Conservation (phyloP, 2,329 filamentous ascomycete species). For the Colletotrichum sojae region DNA sequence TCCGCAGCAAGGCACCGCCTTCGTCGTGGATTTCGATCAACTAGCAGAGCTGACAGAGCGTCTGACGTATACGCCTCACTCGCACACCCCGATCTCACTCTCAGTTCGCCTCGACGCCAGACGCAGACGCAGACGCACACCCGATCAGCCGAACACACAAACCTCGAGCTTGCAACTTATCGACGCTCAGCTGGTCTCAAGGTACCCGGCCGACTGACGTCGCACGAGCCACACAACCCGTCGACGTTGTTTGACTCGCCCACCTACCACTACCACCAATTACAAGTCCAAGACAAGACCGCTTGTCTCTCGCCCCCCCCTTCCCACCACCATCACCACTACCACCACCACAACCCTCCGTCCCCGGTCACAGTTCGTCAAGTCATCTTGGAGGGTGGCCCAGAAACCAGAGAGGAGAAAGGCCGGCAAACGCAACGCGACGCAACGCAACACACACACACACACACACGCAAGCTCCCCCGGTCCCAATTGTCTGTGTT, state of each 20-base stretch:
- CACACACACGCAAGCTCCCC: slow-evolving; percentile 34
- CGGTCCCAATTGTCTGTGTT: slow-evolving; percentile 8
- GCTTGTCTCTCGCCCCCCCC: too few species aligned
- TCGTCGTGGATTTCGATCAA: background rate
- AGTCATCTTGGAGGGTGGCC: slow-evolving; percentile 27
- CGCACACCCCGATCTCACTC: slow-evolving; percentile 20
- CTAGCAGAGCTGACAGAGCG: slow-evolving; percentile 19
- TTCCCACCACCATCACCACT: background rate
- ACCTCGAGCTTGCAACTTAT: background rate
- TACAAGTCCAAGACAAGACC: background rate
- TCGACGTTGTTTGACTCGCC: slow-evolving; percentile 33
- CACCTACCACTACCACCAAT: slow-evolving; percentile 15
- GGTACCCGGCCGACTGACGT: slow-evolving; percentile 32
- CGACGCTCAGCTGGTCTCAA: slow-evolving; percentile 28
- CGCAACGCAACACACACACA: slow-evolving; percentile 25
- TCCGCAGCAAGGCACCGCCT: background rate
- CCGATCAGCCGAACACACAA: slow-evolving; percentile 1
- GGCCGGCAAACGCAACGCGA: slow-evolving; percentile 27
- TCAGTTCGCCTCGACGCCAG: slow-evolving; percentile 20
- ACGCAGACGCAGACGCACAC: slow-evolving; percentile 17
- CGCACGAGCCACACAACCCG: slow-evolving; percentile 32
- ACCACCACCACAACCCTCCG: background rate
- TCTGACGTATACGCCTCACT: slow-evolving; percentile 33
- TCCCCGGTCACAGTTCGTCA: slow-evolving; percentile 15
- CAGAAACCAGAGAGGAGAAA: slow-evolving; percentile 20